These are phyloP conservation scores for Zygotorulaspora danielsina DNA, from an alignment of 805 yeast genomes.

Conservation along the genomic window DNA sequence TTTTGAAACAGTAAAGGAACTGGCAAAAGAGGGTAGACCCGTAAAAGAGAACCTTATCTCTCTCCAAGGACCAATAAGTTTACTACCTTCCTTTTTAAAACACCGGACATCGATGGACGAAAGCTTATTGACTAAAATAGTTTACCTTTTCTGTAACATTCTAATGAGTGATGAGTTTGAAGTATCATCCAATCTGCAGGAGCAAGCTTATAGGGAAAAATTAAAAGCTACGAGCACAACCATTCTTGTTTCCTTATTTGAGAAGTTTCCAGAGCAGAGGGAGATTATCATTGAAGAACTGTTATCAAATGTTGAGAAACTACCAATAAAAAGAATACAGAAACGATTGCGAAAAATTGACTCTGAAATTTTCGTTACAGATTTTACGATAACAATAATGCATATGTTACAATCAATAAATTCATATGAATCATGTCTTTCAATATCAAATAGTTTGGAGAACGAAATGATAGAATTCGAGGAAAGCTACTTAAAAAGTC, in stretches of 20 bases:
- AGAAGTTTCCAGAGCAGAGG: slow-evolving; percentile 47
- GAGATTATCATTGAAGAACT: slow-evolving; percentile 59
- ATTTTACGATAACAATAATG: slow-evolving; percentile 30
- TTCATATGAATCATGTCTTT: slow-evolving; percentile 11
- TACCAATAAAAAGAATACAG: slow-evolving; percentile 43
- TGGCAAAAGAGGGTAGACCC: slow-evolving; percentile 15
- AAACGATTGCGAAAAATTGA: slow-evolving; percentile 23
- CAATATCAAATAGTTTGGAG: neutral
- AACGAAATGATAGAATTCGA: neutral
- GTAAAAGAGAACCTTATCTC: slow-evolving; percentile 15
- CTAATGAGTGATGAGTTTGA: slow-evolving; percentile 21
- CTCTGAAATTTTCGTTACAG: slow-evolving; percentile 19
- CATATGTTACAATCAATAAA: slow-evolving; percentile 27
- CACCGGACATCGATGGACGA: slow-evolving; percentile 42
- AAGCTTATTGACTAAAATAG: slow-evolving; percentile 51
- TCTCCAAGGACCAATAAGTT: slow-evolving; percentile 18
- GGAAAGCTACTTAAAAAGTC: slow-evolving; percentile 3
- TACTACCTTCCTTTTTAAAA: slow-evolving; percentile 25
- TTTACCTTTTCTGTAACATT: slow-evolving; percentile 42
- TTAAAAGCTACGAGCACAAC: slow-evolving; percentile 23
- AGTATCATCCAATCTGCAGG: slow-evolving; percentile 7
- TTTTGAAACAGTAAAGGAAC: slow-evolving; percentile 34
- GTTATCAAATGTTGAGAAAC: slow-evolving; percentile 45
- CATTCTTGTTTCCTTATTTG: slow-evolving; percentile 39
- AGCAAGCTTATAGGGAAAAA: slow-evolving; percentile 21